Base-by-base conservation (phyloP, 1,284 basidiomycete species). In the Agroathelia rolfsii region DNA sequence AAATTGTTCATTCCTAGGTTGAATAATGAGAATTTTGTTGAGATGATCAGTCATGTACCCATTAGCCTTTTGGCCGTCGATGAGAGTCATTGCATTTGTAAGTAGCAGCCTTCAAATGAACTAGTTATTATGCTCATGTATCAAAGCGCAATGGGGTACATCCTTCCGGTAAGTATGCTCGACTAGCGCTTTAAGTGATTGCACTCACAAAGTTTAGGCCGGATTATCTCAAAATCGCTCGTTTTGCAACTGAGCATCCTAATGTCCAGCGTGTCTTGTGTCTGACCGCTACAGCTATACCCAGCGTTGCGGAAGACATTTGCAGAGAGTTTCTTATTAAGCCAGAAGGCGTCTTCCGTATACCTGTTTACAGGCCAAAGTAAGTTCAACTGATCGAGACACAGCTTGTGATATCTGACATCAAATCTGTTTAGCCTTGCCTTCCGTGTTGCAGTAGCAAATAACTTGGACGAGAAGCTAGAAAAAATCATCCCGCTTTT, bases 241-340 rank as follows among this genome's bases (percentile, higher is more conserved):
- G 64, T 1, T 62, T 84, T 39, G 72, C 76, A 15, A 53, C 61
- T 30, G 68, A 76, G 30, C n/a, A n/a, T n/a, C 74, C 70, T 46
- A 70, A 75, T 6, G 61, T 63, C 3, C 67, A 79, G 21, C 78
- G 81, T 2, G 66, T 85, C 35, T 72, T 85, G 49, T 82, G 81
- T 18, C 59, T 85, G 26, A 84, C 81, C 0, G 80, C 81, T 1
- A 86, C 81, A 0, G 80, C 80, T 5, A 80, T 77, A 19, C 53
- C 59, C 21, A 61, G 62, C 34, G 79, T 82, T 6, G 66, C 72
- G 24, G 58, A 69, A 17, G 81, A 85, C 48, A 75, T 85, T 38
- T 72, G 76, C 45, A 58, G 56, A 25, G 64, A 62, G 17, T 70
- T 85, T 35, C 50, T 55, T 26, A 75, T 82, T 25, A 45, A 46